phyloP scores from a whole-genome alignment of 768 basidiomycete genomes.

The Rhizopogon salebrosus region DNA sequence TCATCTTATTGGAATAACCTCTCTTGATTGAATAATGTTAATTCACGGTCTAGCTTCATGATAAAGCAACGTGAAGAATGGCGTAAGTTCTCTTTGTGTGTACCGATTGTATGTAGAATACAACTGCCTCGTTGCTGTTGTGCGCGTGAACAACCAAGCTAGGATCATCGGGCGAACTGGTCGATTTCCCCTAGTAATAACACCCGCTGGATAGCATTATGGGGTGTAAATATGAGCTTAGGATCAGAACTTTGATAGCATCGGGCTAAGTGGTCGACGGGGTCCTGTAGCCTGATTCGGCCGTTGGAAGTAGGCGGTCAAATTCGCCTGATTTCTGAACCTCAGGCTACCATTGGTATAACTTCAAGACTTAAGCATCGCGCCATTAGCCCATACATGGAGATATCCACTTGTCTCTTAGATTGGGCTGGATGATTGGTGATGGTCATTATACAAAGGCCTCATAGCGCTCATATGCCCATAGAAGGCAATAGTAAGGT shows the following conservation, averaged over 20 bases:
- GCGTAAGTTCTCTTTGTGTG: no score
- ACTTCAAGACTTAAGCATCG: no score
- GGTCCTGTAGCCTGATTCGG: slow-evolving; percentile 36
- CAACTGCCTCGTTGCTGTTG: no score
- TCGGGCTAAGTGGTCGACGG: slow-evolving; percentile 56
- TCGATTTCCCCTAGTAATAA: slow-evolving; percentile 71
- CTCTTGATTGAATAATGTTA: no score
- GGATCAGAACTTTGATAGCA: slow-evolving; percentile 53
- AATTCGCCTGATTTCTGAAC: slow-evolving; percentile 81
- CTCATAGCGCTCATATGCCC: slow-evolving; percentile 4
- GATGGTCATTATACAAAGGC: slow-evolving; percentile 36
- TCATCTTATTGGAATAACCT: no score
- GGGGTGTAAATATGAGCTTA: slow-evolving; percentile 45
- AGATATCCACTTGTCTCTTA: slow-evolving; percentile 64
- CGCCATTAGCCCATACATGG: background rate
- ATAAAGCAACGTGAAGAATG: no score
- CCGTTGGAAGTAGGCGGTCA: slow-evolving; percentile 61
- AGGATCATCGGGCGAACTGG: slow-evolving; percentile 39
- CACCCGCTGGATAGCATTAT: slow-evolving; percentile 52
- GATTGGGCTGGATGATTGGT: slow-evolving; percentile 52
- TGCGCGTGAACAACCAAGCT: no score
- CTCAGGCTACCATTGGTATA: no score
- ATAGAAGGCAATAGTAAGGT: no score
- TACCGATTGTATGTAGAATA: no score
- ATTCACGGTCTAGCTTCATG: no score